Conservation (phyloP, 345 rosid species). For the Garcia nutans region DNA sequence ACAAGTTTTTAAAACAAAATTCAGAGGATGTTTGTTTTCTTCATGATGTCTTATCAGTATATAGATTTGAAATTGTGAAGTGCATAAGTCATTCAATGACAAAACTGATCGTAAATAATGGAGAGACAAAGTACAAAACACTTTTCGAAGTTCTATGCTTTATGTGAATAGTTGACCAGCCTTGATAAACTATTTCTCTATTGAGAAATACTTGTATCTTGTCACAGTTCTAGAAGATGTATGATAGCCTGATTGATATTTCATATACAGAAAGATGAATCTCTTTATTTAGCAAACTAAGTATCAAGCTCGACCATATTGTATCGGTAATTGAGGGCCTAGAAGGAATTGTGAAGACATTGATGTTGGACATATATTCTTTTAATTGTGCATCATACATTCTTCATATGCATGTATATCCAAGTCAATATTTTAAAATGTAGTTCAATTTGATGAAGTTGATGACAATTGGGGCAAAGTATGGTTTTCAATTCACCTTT, state of each 20-base stretch:
- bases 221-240: neutral
- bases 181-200: neutral
- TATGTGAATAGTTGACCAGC: neutral
- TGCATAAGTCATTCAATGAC: neutral
- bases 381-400: too few relatives aligned
- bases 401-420: neutral
- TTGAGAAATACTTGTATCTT: neutral
- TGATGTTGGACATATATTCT: neutral
- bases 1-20: neutral
- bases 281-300: neutral
- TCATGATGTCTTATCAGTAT: neutral
- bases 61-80: neutral
- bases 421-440: slow-evolving; percentile 2
- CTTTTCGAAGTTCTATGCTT: neutral
- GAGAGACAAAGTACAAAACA: neutral
- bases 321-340: too few relatives aligned
- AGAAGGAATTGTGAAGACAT: neutral
- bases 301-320: neutral
- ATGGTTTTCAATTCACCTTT: neutral
- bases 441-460: neutral
- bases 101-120: neutral
- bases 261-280: neutral
- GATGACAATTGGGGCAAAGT: neutral
- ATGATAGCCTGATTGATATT: neutral
- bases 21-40: neutral